Evolutionary conservation across 2,329 filamentous ascomycete genomes (phyloP).

Genomic region (Apiospora rasikravindrae): DNA sequence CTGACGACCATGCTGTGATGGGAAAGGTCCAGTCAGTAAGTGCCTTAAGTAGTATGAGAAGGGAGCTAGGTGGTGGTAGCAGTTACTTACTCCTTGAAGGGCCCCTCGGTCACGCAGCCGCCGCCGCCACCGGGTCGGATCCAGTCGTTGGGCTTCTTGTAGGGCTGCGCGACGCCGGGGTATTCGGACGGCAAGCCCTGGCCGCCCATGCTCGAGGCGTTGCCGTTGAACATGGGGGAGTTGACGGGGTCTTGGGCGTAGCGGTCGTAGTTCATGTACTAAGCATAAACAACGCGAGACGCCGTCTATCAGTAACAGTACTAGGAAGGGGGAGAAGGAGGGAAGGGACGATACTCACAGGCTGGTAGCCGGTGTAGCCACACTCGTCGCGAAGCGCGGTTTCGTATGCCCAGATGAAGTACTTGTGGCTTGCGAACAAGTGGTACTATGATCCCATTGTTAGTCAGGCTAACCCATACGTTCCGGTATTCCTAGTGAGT

Average conservation of each 20-base stretch:
- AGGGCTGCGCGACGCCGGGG: conserved; percentile 7
- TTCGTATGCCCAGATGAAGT: conserved; percentile 39
- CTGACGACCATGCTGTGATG: conserved; percentile 43
- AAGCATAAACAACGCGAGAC: conserved; percentile 26
- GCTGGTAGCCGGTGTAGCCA: conserved; percentile 40
- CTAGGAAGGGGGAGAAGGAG: neutral
- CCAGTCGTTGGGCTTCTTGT: neutral
- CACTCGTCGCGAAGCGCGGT: conserved; percentile 40
- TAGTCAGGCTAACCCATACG: too few species aligned
- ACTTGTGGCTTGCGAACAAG: conserved; percentile 41
- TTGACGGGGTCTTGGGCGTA: conserved; percentile 52
- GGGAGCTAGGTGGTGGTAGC: neutral
- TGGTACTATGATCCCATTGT: conserved; percentile 34
- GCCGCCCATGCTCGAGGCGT: conserved; percentile 54
- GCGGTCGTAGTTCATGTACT: conserved; percentile 59
- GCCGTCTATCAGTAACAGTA: neutral
- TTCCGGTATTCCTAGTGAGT: neutral
- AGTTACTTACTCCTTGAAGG: conserved; percentile 46
- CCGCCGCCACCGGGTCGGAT: conserved; percentile 55
- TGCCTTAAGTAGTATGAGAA: neutral
- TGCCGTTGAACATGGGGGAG: conserved; percentile 61
- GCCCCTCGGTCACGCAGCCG: conserved; percentile 57
- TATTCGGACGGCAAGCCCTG: conserved; percentile 43
- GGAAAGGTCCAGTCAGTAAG: neutral
- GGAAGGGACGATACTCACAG: conserved; percentile 30